phyloP scores from a whole-genome alignment of 2,329 filamentous ascomycete genomes.

The Xylariaceae sp. region DNA sequence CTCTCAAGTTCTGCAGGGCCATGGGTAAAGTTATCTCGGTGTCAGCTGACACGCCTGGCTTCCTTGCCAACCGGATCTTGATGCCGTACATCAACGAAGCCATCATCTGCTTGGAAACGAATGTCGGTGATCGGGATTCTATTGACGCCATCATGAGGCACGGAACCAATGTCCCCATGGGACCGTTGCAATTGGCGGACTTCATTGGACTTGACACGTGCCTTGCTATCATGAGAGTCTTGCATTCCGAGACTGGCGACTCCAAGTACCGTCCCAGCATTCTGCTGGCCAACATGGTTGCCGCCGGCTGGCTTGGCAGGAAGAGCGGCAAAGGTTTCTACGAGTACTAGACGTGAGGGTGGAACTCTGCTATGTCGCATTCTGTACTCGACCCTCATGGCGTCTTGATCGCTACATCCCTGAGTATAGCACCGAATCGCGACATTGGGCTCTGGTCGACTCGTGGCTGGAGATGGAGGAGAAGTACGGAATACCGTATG shows the following conservation, averaged over 20 bases:
- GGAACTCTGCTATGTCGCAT: neutral
- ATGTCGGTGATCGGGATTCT: slow-evolving; percentile 79
- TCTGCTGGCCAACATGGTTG: slow-evolving; percentile 88
- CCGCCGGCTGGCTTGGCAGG: slow-evolving; percentile 96
- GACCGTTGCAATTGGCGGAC: slow-evolving; percentile 85
- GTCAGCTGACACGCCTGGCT: slow-evolving; percentile 86
- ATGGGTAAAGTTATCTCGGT: slow-evolving; percentile 92
- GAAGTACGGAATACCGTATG: too few species aligned
- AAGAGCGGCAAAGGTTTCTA: slow-evolving; percentile 97
- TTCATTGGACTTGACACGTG: slow-evolving; percentile 98
- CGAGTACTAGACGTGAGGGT: slow-evolving; percentile 55
- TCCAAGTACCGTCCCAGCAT: slow-evolving; percentile 92
- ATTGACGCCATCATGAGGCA: slow-evolving; percentile 99
- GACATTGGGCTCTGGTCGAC: too few species aligned
- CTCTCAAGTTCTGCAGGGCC: slow-evolving; percentile 76
- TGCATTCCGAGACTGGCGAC: slow-evolving; percentile 87
- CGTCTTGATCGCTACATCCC: too few species aligned
- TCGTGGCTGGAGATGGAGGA: too few species aligned
- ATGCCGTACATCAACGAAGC: slow-evolving; percentile 99
- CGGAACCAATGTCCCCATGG: slow-evolving; percentile 97
- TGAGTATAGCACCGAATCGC: too few species aligned
- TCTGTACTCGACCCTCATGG: neutral
- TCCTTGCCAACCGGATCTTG: slow-evolving; percentile 91
- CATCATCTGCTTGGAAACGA: slow-evolving; percentile 90
- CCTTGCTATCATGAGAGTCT: slow-evolving; percentile 91